Conservation (phyloP, 2,329 filamentous ascomycete genomes). For the Pleoardoris graminearum region DNA sequence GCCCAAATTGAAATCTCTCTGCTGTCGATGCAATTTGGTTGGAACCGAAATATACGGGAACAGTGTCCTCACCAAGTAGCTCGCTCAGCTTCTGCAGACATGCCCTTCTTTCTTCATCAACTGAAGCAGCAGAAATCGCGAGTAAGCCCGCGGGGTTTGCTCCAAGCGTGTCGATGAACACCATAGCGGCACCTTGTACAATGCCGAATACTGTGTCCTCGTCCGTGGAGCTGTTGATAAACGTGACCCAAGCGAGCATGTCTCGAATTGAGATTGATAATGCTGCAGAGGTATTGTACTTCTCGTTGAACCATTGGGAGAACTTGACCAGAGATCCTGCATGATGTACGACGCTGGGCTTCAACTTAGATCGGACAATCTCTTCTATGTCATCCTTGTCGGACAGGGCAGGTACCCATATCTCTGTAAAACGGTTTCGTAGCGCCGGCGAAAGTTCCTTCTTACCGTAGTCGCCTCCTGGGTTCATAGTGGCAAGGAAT, state of each 20-base stretch:
- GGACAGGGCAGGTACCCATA: slow-evolving; percentile 91
- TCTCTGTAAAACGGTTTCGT: slow-evolving; percentile 96
- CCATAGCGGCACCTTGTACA: slow-evolving; percentile 88
- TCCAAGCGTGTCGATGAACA: slow-evolving; percentile 93
- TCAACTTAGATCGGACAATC: slow-evolving; percentile 79
- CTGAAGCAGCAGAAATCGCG: slow-evolving; percentile 68
- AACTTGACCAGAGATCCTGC: slow-evolving; percentile 78
- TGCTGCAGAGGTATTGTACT: slow-evolving; percentile 73
- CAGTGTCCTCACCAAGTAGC: slow-evolving; percentile 67
- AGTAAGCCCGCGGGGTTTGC: slow-evolving; percentile 91
- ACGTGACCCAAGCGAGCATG: slow-evolving; percentile 89
- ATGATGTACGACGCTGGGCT: slow-evolving; percentile 57
- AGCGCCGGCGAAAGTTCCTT: slow-evolving; percentile 94
- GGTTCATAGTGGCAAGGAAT: slow-evolving; percentile 98
- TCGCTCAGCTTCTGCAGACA: slow-evolving; percentile 74
- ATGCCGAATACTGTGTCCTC: slow-evolving; percentile 56
- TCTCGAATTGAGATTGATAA: slow-evolving; percentile 89
- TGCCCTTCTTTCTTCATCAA: slow-evolving; percentile 69
- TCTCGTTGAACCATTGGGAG: slow-evolving; percentile 87
- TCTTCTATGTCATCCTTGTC: slow-evolving; percentile 83
- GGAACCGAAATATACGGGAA: slow-evolving; percentile 65
- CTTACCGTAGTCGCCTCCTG: slow-evolving; percentile 97
- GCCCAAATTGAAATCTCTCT: slow-evolving; percentile 67
- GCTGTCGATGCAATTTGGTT: slow-evolving; percentile 62
- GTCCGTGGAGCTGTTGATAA: slow-evolving; percentile 71